These are phyloP conservation scores for Aspergillus caelatus DNA, from an alignment of 2,329 filamentous ascomycete genomes.

Conservation along the genomic window DNA sequence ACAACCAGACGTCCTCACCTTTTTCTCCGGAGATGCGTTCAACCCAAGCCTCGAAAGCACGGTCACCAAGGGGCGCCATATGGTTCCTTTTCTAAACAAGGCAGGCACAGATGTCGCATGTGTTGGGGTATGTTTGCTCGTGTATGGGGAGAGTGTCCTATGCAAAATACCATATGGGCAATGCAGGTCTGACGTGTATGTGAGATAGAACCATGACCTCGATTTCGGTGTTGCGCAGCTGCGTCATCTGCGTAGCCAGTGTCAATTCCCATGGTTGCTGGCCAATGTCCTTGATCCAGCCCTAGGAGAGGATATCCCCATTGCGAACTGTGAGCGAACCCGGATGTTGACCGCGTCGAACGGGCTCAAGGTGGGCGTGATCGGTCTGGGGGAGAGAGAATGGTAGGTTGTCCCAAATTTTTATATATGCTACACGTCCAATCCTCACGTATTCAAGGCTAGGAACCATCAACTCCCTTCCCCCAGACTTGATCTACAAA, in stretches of 20 bases:
- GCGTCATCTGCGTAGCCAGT: conserved; percentile 70
- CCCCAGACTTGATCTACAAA: conserved; percentile 79
- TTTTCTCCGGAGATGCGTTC: conserved; percentile 92
- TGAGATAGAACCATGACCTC: conserved; percentile 77
- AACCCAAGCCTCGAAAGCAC: conserved; percentile 88
- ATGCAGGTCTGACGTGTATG: neutral
- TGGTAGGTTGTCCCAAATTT: conserved; percentile 54
- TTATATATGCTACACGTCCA: neutral
- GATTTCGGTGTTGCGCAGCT: conserved; percentile 89
- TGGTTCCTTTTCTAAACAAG: conserved; percentile 81
- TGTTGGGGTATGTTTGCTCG: conserved; percentile 65
- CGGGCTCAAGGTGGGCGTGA: conserved; percentile 81
- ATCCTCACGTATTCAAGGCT: conserved; percentile 51
- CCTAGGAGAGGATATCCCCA: conserved; percentile 71
- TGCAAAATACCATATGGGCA: neutral
- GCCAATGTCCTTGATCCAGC: conserved; percentile 86
- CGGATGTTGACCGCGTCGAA: conserved; percentile 78
- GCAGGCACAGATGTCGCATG: conserved; percentile 80
- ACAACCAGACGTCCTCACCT: conserved; percentile 69
- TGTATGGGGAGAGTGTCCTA: neutral
- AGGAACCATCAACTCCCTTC: conserved; percentile 83
- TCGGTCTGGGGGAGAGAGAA: conserved; percentile 83
- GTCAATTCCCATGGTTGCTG: conserved; percentile 85
- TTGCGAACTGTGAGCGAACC: conserved; percentile 75
- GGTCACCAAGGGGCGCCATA: conserved; percentile 86